Conservation (phyloP, 1,139 yeast genomes). For the Protomyces pachydermus region DNA sequence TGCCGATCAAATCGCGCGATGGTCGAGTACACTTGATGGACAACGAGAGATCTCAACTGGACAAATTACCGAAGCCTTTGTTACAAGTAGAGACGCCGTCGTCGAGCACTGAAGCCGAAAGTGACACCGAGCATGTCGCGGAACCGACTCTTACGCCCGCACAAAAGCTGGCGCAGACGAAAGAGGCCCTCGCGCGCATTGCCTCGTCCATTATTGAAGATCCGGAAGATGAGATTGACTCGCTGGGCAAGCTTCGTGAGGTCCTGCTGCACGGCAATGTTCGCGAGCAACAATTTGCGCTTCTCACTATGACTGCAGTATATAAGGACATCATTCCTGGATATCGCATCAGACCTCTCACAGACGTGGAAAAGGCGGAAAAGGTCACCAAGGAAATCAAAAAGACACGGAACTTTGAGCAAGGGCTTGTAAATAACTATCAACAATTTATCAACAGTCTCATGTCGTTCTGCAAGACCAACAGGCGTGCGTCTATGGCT, state of each 20-base stretch:
- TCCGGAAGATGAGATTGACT: constrained; percentile 76
- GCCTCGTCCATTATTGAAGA: constrained; percentile 78
- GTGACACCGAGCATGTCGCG: neutral
- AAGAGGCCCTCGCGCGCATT: constrained; percentile 76
- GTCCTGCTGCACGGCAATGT: constrained; percentile 41
- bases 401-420: constrained; percentile 71
- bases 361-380: constrained; percentile 69
- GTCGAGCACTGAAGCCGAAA: neutral
- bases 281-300: constrained; percentile 66
- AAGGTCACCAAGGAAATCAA: constrained; percentile 79
- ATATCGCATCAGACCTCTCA: constrained; percentile 72
- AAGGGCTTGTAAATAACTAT: constrained; percentile 64
- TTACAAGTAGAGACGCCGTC: neutral
- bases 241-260: constrained; percentile 64
- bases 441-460: constrained; percentile 61
- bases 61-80: neutral
- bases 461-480: constrained; percentile 26
- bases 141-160: constrained; percentile 38
- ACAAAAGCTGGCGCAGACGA: constrained; percentile 52
- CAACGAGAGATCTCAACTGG: too few relatives aligned
- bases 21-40: constrained; percentile 4
- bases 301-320: constrained; percentile 74
- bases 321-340: constrained; percentile 80
- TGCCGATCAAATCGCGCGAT: constrained; percentile 15
- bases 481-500: constrained; percentile 25